Conservation (phyloP, 192 early-diverging fungal genomes). For the Backusella macrospora region DNA sequence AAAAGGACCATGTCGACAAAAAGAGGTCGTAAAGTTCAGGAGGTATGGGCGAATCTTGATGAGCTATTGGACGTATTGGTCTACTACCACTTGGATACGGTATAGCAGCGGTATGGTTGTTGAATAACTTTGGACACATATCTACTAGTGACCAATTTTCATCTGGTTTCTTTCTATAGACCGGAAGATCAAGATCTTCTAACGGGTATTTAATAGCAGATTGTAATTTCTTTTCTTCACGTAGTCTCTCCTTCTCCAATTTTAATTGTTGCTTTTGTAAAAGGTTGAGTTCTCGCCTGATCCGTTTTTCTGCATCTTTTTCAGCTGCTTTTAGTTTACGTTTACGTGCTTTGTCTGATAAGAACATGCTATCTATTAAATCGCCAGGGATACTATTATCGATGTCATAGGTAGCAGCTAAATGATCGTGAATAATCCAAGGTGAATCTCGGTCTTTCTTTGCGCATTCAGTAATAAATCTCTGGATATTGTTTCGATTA, state of each 20-base stretch:
- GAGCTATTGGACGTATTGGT: slow-evolving; percentile 46
- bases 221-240: slow-evolving; percentile 41
- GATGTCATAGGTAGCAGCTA: slow-evolving; percentile 27
- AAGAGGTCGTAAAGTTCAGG: slow-evolving; percentile 47
- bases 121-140: slow-evolving; percentile 32
- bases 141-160: slow-evolving; percentile 35
- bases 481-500: slow-evolving; percentile 64
- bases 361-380: slow-evolving; percentile 33
- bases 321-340: slow-evolving; percentile 20
- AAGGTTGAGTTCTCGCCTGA: slow-evolving; percentile 42
- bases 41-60: slow-evolving; percentile 52
- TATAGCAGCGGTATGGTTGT: slow-evolving; percentile 21
- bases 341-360: slow-evolving; percentile 10
- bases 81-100: slow-evolving; percentile 32
- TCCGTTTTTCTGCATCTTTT: slow-evolving; percentile 28
- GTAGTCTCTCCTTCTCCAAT: slow-evolving; percentile 33
- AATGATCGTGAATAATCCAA: slow-evolving; percentile 65
- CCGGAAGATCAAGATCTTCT: slow-evolving; percentile 77
- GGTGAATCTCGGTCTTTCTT: slow-evolving; percentile 75
- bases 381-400: slow-evolving; percentile 45
- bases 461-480: slow-evolving; percentile 68
- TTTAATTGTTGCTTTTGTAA: slow-evolving; percentile 36
- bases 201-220: slow-evolving; percentile 72
- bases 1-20: slow-evolving; percentile 69
- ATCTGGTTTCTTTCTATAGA: slow-evolving; percentile 39